Conservation (phyloP, 208 protist genomes). For the Crithidia thermophila region DNA sequence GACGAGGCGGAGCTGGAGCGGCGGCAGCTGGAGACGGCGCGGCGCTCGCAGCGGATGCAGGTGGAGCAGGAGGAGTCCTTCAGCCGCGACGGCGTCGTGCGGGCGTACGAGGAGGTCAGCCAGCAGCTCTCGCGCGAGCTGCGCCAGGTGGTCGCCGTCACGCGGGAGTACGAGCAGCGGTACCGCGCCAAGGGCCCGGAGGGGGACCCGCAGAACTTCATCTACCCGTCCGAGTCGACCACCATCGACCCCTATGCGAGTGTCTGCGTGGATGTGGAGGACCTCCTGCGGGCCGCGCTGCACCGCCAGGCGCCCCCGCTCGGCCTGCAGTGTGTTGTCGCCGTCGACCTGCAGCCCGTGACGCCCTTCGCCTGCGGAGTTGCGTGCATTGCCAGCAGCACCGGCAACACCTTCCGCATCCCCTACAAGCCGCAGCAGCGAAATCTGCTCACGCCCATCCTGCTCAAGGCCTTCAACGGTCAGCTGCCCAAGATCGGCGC, state of each 20-base stretch:
- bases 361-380: conserved; percentile 66
- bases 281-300: conserved; percentile 63
- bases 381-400: conserved; percentile 82
- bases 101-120: conserved; percentile 69
- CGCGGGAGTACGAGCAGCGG: conserved; percentile 64
- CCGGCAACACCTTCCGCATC: conserved; percentile 72
- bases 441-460: conserved; percentile 49
- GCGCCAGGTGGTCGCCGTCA: conserved; percentile 53
- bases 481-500: conserved; percentile 60
- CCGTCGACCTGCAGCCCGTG: conserved; percentile 80
- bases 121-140: conserved; percentile 64
- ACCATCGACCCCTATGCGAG: conserved; percentile 76
- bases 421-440: conserved; percentile 80
- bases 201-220: conserved; percentile 42
- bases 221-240: conserved; percentile 64
- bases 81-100: conserved; percentile 34
- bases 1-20: conserved; percentile 62
- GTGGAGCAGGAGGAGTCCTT: conserved; percentile 64
- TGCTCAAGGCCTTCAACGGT: conserved; percentile 80
- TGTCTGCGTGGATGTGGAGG: conserved; percentile 63
- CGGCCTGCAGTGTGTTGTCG: conserved; percentile 78
- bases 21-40: conserved; percentile 55
- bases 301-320: conserved; percentile 51
- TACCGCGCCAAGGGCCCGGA: conserved; percentile 43
- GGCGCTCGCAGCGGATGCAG: conserved; percentile 44